A percentile compares a stretch with the other conserved stretches of the same genome.
phyloP scores from a whole-genome alignment of 345 rosid genomes.

The Citropsis articulata region DNA sequence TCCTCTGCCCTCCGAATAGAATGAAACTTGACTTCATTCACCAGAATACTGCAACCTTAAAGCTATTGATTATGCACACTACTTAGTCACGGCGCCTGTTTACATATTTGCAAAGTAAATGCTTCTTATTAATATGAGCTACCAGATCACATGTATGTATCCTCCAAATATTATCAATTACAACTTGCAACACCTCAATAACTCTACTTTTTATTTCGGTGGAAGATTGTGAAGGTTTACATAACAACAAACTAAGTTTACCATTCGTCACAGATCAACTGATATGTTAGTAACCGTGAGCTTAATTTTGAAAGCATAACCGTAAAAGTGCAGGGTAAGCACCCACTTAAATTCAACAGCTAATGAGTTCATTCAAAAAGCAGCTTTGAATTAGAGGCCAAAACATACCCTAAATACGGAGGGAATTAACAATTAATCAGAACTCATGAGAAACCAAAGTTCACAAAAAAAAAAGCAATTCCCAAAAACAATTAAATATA shows the following conservation, averaged over 20 bases:
- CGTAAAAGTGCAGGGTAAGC: background rate
- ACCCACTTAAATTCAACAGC: background rate
- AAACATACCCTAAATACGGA: background rate
- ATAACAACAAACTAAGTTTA: background rate
- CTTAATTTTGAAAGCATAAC: background rate
- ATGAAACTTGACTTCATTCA: background rate
- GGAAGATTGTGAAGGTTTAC: background rate
- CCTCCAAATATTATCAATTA: background rate
- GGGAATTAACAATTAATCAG: background rate
- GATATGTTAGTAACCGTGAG: background rate
- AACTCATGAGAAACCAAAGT: background rate
- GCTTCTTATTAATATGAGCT: background rate
- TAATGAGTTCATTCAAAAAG: background rate
- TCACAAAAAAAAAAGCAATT: background rate
- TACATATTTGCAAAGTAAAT: background rate
- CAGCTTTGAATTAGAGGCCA: too few relatives aligned
- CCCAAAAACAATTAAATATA: background rate
- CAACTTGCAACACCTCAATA: background rate
- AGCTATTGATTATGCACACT: background rate
- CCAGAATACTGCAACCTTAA: background rate
- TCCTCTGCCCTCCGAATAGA: background rate
- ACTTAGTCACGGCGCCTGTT: background rate
- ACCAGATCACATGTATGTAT: background rate
- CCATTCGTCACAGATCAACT: background rate
- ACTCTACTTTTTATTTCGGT: background rate